Percentiles rank a stretch among this genome's conserved stretches.
phyloP scores from a whole-genome alignment of 257 asterid species.

The Fraxinus pennsylvanica region DNA sequence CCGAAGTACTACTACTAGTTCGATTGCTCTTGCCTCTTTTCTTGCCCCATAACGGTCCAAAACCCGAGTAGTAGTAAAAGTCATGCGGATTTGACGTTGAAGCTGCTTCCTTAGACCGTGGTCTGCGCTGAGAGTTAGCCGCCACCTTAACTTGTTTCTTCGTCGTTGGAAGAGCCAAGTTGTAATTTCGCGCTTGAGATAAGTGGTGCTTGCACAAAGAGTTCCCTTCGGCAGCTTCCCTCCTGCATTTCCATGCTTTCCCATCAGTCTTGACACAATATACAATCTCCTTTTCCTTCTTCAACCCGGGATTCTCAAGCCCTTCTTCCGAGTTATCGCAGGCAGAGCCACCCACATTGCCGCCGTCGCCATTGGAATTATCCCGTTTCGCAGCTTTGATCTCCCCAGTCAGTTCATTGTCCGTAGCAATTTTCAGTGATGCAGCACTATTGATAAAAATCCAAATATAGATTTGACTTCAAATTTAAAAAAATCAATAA shows the following conservation, averaged over 20 bases:
- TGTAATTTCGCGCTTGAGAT: conserved; percentile 26
- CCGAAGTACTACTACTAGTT: too few species aligned
- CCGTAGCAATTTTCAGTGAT: neutral
- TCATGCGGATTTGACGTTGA: neutral
- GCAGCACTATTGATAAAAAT: neutral
- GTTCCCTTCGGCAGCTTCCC: conserved; percentile 38
- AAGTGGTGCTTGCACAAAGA: conserved; percentile 53
- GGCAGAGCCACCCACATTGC: neutral
- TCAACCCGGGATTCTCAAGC: neutral
- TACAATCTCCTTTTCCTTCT: neutral
- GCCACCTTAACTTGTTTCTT: conserved; percentile 32
- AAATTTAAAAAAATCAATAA: conserved; percentile 6
- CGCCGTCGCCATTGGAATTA: neutral
- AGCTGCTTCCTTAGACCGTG: neutral
- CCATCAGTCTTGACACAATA: conserved; percentile 58
- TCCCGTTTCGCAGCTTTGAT: neutral
- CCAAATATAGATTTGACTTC: neutral
- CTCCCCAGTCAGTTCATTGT: neutral
- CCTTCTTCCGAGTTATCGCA: neutral
- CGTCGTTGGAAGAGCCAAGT: neutral
- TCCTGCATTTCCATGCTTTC: conserved; percentile 59
- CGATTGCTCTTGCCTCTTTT: neutral
- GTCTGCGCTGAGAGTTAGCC: neutral
- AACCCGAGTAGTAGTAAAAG: conserved; percentile 25
- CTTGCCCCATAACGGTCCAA: conserved; percentile 24